Base-by-base conservation (phyloP, 306 rosid genomes). In the Psophocarpus tetragonolobus region DNA sequence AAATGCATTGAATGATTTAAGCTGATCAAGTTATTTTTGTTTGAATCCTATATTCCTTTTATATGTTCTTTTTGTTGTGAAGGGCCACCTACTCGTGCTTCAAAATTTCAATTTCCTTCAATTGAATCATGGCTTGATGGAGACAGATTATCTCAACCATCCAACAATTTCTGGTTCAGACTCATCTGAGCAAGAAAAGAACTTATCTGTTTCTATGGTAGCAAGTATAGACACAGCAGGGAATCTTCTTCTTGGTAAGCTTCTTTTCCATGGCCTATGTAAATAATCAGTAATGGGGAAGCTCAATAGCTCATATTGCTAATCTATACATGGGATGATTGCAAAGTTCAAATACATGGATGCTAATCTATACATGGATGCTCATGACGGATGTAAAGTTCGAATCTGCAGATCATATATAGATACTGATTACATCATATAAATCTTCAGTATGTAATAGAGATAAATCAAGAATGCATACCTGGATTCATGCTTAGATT, bases 121-220 rank as follows among this genome's bases (percentile, higher is more conserved):
- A 41, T 71, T 92, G 82, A 92, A 90, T 84, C 98, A 92, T 86
- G 98, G 94, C 73, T 76, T 90, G 77, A 94, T 94, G 98, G 98
- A 94, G 84, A 91, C 69, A 14, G 92, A 94, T 42, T 94, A 94
- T 83, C 85, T 90, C 73, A 82, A 84, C 75, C 94, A 94, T 73
- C 87, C 86, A 64, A 42, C 77, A 58, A 30, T 70, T 38, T 85
- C 81, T 56, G 78, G 81, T 80, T 67, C 71, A 6, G 87, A 83
- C 76, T 61, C 72, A 11, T 66, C 83, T 5, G 83, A 90, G 63
- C 73, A 83, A 63, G 91, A 30, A 71, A 80, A 82, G 45, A 42
- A 80, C 67, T 84, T 89, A 64, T 94, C 98, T 60, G 80, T 94
- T 85, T 94, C 97, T 74, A 92, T 94, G 98, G 89, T 92, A 57